Conservation (phyloP, 1,139 yeast species). For the Hyphopichia burtonii region DNA sequence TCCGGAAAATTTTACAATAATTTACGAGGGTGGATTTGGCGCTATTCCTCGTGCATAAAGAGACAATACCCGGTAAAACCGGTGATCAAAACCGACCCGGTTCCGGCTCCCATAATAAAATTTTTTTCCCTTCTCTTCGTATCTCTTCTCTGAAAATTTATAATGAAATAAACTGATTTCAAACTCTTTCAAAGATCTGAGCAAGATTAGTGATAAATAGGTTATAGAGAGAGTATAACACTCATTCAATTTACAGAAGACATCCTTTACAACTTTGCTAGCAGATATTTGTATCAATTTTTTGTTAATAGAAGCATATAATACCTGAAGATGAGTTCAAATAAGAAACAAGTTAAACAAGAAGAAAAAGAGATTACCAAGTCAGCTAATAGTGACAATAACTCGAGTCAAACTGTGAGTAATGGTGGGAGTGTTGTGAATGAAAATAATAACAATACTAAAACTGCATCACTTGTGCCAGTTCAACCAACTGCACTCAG, state of each 20-base stretch:
- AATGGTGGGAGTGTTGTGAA: background rate
- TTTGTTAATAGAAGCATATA: no score
- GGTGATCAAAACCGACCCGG: no score
- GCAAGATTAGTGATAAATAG: no score
- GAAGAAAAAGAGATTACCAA: constrained; percentile 1
- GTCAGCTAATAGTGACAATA: background rate
- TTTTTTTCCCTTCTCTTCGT: background rate
- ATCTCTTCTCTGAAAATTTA: background rate
- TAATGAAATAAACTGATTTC: background rate
- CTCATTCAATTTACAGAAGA: no score
- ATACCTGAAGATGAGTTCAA: constrained; percentile 1
- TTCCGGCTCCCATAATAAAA: background rate
- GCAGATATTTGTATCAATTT: no score
- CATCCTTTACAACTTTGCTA: no score
- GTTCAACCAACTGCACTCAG: constrained; percentile 78
- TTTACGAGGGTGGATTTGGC: background rate
- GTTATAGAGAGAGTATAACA: no score
- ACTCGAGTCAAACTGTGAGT: background rate
- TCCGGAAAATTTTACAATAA: background rate
- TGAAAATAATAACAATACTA: constrained; percentile 19
- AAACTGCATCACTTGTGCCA: constrained; percentile 69
- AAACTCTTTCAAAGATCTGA: background rate
- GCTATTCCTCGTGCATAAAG: no score
- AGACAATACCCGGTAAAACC: no score
- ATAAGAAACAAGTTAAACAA: constrained; percentile 1